phyloP scores from a whole-genome alignment of 2,329 filamentous ascomycete species.

The Colletotrichum costaricense region DNA sequence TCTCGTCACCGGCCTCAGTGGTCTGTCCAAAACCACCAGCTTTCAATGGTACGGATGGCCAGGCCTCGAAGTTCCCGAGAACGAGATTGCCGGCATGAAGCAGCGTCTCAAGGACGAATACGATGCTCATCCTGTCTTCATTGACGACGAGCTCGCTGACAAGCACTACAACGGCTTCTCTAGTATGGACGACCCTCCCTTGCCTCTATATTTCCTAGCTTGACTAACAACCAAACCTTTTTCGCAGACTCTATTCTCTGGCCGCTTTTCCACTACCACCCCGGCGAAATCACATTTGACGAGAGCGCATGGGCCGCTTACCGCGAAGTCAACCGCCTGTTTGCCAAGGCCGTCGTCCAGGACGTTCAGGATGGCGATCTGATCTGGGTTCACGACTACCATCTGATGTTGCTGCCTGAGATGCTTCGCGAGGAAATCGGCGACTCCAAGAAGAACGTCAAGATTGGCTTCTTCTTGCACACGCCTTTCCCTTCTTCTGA shows the following conservation, averaged over 20 bases:
- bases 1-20: constrained; percentile 92
- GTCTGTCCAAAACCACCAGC: constrained; percentile 89
- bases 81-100: constrained; percentile 80
- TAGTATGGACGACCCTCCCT: constrained; percentile 67
- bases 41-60: constrained; percentile 99
- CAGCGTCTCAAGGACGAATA: constrained; percentile 87
- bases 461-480: constrained; percentile 98
- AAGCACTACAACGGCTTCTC: constrained; percentile 98
- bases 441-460: constrained; percentile 85
- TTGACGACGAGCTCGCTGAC: constrained; percentile 93
- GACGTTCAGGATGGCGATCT: constrained; percentile 94
- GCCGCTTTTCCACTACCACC: constrained; percentile 99
- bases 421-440: constrained; percentile 95
- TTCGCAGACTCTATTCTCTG: constrained; percentile 90
- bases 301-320: constrained; percentile 95
- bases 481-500: constrained; percentile 97
- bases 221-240: constrained; percentile 2
- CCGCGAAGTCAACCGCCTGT: constrained; percentile 90
- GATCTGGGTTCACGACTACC: constrained; percentile 99
- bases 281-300: constrained; percentile 97
- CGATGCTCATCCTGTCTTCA: constrained; percentile 89
- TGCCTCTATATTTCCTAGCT: constrained; percentile 8
- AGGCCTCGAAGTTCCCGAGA: constrained; percentile 88
- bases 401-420: constrained; percentile 94
- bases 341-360: constrained; percentile 86